Conservation (phyloP, 345 rosid species). For the Psidium friedrichsthalianum region DNA sequence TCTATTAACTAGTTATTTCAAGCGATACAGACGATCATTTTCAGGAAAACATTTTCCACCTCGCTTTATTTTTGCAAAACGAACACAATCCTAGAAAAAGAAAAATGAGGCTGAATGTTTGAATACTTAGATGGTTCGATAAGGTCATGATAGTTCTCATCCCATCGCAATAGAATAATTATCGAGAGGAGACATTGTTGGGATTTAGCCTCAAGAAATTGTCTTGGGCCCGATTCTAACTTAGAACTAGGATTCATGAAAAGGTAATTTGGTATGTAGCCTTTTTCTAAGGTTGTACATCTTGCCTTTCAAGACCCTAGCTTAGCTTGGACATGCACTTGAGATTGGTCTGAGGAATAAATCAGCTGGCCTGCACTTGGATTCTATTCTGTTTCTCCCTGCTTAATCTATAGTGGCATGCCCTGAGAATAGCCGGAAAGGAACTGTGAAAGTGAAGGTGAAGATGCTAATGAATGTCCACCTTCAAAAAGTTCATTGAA, state of each 20-base stretch:
- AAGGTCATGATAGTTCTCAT: background rate
- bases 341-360: background rate
- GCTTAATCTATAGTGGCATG: background rate
- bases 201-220: background rate
- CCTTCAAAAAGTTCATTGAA: background rate
- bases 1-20: too few species aligned
- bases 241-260: background rate
- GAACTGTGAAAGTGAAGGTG: background rate
- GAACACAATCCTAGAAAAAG: background rate
- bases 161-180: background rate
- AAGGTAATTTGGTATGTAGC: background rate
- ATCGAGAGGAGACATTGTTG: background rate
- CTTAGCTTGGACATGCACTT: background rate
- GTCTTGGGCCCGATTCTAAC: background rate
- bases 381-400: background rate
- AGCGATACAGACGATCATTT: too few species aligned
- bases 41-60: too few species aligned
- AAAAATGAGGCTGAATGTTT: background rate
- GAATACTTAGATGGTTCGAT: background rate
- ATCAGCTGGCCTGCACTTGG: background rate
- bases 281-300: background rate
- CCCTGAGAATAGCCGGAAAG: background rate
- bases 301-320: background rate
- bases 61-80: too few species aligned
- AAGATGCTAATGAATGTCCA: background rate